Conservation (phyloP, 179 eudicot genomes). For the Nepenthes alata region DNA sequence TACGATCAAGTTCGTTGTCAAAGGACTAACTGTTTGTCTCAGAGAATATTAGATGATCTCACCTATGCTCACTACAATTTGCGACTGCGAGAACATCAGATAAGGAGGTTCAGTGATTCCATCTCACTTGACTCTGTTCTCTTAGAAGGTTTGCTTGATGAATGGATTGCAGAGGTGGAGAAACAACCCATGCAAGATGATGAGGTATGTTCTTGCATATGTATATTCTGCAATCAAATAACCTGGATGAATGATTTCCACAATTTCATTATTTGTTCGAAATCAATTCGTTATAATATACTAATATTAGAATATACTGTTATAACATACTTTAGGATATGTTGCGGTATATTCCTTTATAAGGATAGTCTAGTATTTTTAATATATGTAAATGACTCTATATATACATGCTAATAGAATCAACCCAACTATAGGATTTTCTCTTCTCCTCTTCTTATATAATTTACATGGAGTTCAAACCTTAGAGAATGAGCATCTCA, state of each 20-base stretch:
- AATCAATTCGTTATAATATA: too few relatives aligned
- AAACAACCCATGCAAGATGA: slow-evolving; percentile 51
- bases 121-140: slow-evolving; percentile 53
- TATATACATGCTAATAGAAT: too few relatives aligned
- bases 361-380: too few relatives aligned
- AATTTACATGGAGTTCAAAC: too few relatives aligned
- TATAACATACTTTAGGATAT: too few relatives aligned
- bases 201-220: slow-evolving; percentile 36
- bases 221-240: not conserved
- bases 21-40: slow-evolving; percentile 47
- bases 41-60: slow-evolving; percentile 57
- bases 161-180: slow-evolving; percentile 66
- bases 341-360: too few relatives aligned
- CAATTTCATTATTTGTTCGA: too few relatives aligned
- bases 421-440: too few relatives aligned
- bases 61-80: slow-evolving; percentile 72
- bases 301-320: too few relatives aligned
- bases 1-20: slow-evolving; percentile 58
- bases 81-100: slow-evolving; percentile 78
- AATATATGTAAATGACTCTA: too few relatives aligned
- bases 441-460: too few relatives aligned
- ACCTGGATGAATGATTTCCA: not conserved
- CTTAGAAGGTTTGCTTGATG: slow-evolving; percentile 59
- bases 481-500: too few relatives aligned
- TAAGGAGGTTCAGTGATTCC: slow-evolving; percentile 38